Conservation (phyloP, 441 rosid genomes). For the Gossypium gossypioides region DNA sequence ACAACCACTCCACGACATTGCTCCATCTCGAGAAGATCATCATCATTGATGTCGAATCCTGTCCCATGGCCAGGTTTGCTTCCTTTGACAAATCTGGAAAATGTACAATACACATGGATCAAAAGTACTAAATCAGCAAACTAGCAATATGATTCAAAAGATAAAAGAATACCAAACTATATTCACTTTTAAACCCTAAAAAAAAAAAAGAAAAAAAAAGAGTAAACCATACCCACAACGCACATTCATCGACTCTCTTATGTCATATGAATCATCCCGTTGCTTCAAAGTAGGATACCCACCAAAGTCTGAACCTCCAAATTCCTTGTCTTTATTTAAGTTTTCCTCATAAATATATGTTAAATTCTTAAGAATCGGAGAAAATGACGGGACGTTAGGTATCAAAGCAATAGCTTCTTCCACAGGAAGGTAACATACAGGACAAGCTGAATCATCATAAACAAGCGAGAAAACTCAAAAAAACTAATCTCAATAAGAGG, state of each 20-base stretch:
- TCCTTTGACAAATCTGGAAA: slow-evolving; percentile 68
- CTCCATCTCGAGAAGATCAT: slow-evolving; percentile 69
- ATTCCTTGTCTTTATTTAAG: slow-evolving; percentile 38
- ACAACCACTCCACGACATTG: slow-evolving; percentile 73
- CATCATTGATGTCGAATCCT: slow-evolving; percentile 67
- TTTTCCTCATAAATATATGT: slow-evolving; percentile 57
- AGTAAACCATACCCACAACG: slow-evolving; percentile 64
- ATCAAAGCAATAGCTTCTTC: slow-evolving; percentile 67
- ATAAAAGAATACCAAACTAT: neutral
- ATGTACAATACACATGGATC: slow-evolving; percentile 5
- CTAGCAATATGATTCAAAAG: neutral
- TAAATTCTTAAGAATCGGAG: slow-evolving; percentile 56
- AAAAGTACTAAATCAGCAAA: slow-evolving; percentile 7
- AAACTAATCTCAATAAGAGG: slow-evolving; percentile 9
- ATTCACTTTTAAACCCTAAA: neutral
- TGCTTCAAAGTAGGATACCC: slow-evolving; percentile 70
- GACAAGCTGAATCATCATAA: slow-evolving; percentile 54
- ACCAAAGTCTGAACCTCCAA: slow-evolving; percentile 85
- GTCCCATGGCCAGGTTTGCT: slow-evolving; percentile 60
- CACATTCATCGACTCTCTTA: slow-evolving; percentile 65
- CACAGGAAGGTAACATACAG: slow-evolving; percentile 80
- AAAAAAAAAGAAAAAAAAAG: neutral
- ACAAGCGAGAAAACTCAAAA: slow-evolving; percentile 30
- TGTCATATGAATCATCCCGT: slow-evolving; percentile 61
- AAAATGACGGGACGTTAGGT: slow-evolving; percentile 64